phyloP scores from a whole-genome alignment of 1,284 basidiomycete species.

The Singerocomus rubriflavus region DNA sequence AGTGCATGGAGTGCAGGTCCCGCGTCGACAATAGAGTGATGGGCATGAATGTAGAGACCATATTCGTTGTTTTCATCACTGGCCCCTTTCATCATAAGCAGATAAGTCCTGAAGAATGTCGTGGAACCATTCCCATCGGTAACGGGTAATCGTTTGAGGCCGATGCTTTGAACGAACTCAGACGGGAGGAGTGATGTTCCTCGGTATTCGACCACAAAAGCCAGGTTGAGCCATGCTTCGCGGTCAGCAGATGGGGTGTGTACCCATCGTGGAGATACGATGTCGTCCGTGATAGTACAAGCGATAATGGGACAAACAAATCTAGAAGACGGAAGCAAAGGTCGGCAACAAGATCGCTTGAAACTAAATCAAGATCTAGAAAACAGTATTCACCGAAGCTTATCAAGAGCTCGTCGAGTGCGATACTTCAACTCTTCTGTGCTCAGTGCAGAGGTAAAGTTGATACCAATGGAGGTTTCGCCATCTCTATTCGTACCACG shows the following conservation, averaged over 20 bases:
- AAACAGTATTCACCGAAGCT: slow-evolving; percentile 16
- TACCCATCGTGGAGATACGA: slow-evolving; percentile 16
- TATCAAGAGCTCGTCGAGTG: slow-evolving; percentile 17
- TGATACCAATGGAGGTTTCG: slow-evolving; percentile 15
- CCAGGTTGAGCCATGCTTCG: slow-evolving; percentile 22
- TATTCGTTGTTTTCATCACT: slow-evolving; percentile 8
- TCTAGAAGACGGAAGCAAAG: background rate
- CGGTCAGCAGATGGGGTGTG: slow-evolving; percentile 22
- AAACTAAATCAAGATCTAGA: too few relatives aligned
- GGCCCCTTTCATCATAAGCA: slow-evolving; percentile 8
- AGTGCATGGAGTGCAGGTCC: slow-evolving; percentile 17
- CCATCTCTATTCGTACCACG: slow-evolving; percentile 7
- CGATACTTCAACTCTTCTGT: slow-evolving; percentile 11
- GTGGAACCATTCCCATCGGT: slow-evolving; percentile 2
- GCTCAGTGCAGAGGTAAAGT: slow-evolving; percentile 13
- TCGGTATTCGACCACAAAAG: slow-evolving; percentile 18
- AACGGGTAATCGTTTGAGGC: slow-evolving; percentile 18
- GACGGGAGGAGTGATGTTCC: slow-evolving; percentile 14
- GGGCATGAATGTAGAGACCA: slow-evolving; percentile 20
- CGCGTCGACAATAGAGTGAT: slow-evolving; percentile 19
- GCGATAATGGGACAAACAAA: slow-evolving; percentile 24
- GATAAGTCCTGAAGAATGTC: slow-evolving; percentile 14
- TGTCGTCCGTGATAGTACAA: slow-evolving; percentile 13
- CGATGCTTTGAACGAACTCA: slow-evolving; percentile 17
- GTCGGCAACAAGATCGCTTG: background rate